Conservation (phyloP, 371 early-diverging fungal genomes). For the Syncephalastrum monosporum region DNA sequence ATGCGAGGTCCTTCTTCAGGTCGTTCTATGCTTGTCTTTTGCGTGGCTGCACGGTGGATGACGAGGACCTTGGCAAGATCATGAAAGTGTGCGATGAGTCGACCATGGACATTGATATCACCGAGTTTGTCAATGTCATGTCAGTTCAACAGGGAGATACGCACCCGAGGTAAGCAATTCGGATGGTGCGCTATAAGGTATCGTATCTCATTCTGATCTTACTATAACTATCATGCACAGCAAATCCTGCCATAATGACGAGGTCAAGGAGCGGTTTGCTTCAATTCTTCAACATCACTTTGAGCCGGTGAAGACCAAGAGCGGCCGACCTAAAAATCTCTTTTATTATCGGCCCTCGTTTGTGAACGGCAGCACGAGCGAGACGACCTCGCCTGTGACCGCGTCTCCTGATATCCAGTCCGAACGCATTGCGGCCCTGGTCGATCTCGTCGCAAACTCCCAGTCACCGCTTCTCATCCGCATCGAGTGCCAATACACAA, state of each 20-base stretch:
- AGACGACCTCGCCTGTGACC: constrained; percentile 16
- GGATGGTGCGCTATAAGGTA: not conserved
- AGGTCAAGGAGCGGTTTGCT: constrained; percentile 46
- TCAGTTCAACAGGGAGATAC: constrained; percentile 43
- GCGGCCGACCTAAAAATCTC: constrained; percentile 35
- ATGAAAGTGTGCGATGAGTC: constrained; percentile 60
- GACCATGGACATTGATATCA: constrained; percentile 69
- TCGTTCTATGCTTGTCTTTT: constrained; percentile 65
- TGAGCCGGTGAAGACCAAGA: constrained; percentile 48
- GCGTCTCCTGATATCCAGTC: constrained; percentile 9
- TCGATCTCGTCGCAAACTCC: constrained; percentile 49
- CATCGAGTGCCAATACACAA: constrained; percentile 59
- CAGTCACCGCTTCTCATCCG: constrained; percentile 58
- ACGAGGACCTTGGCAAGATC: constrained; percentile 57
- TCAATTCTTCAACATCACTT: constrained; percentile 63
- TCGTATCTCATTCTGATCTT: constrained; percentile 13
- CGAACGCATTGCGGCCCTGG: constrained; percentile 39
- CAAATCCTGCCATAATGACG: constrained; percentile 3
- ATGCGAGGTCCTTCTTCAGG: constrained; percentile 60
- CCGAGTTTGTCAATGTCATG: constrained; percentile 67
- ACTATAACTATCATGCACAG: not conserved
- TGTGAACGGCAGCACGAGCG: too few relatives aligned
- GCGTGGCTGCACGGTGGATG: constrained; percentile 54
- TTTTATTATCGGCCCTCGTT: constrained; percentile 70
- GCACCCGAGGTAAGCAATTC: constrained; percentile 32